Base-by-base conservation (phyloP, 306 rosid genomes). In the Boehmeria nivea region DNA sequence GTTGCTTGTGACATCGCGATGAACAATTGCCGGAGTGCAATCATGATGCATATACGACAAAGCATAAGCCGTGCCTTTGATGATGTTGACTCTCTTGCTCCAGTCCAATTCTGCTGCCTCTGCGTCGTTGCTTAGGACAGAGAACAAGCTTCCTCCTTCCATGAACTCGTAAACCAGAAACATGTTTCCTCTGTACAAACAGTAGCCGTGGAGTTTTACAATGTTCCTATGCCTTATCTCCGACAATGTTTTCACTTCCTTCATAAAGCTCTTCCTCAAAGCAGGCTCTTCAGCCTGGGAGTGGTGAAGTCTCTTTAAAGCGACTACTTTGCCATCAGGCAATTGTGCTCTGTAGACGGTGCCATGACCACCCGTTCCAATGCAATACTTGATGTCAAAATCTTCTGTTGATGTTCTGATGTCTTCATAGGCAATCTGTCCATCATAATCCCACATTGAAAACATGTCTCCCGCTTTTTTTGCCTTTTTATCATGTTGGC, bases 21-120 rank as follows among this genome's bases (percentile, higher is more conserved):
- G 58, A 39, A 50, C 57, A 16, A 61, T 36, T 55, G 47, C 47
- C 1, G 33, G 60, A 21, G 33, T 14, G 47, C 60, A 55, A 38
- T 49, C 46, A 33, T 55, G 57, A 46, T 65, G 70, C 70, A 65
- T 16, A 16, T 65, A 55, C 7, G 63, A 17, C 40, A 67, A 51
- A 14, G 66, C 72, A 59, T 43, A 21, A 6, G 54, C 66, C 25
- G 43, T 56, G n/a, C 54, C 66, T 59, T 59, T 68, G 2, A 68
- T 26, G 40, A 60, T 18, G 38, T 60, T 45, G 21, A 60, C 34
- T 33, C 67, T 68, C 42, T 20, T 53, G 21, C 43, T 34, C 67
- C 63, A 68, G 22, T 40, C 47, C 23, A 68, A 37, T 21, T 44
- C 54, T 7, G 8, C 39, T 34, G 51, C 67, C 17, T 53, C 67